These are phyloP conservation scores for Arxiozyma slooffiae DNA, from an alignment of 1,139 yeast species.

Conservation along the genomic window DNA sequence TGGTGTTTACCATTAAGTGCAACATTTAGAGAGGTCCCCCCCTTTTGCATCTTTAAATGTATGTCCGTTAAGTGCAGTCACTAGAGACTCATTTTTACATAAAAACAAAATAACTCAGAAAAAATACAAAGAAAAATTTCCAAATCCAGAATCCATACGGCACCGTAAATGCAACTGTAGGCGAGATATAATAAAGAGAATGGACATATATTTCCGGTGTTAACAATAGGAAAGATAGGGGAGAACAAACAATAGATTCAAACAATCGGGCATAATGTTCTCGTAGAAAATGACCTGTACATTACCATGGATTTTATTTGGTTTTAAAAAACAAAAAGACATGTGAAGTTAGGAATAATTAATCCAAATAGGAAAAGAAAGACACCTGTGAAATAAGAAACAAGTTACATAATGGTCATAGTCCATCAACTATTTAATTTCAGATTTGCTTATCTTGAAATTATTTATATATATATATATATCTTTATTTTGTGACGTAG, in stretches of 20 bases:
- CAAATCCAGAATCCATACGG: background rate
- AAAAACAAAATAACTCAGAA: background rate
- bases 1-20: background rate
- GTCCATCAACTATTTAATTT: too few relatives aligned
- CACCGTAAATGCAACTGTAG: slow-evolving; percentile 8
- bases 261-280: background rate
- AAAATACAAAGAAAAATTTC: background rate
- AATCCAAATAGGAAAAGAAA: too few relatives aligned
- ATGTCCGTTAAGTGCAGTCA: background rate
- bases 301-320: too few relatives aligned
- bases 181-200: slow-evolving; percentile 6
- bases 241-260: background rate
- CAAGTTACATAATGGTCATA: too few relatives aligned
- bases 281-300: too few relatives aligned
- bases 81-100: background rate
- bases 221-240: background rate
- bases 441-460: too few relatives aligned
- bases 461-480: too few relatives aligned
- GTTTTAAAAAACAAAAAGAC: too few relatives aligned
- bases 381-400: too few relatives aligned
- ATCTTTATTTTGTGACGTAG: too few relatives aligned
- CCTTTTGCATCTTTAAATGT: background rate
- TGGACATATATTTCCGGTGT: background rate
- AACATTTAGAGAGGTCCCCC: background rate
- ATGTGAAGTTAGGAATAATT: too few relatives aligned